Percentiles rank a stretch among this genome's conserved stretches.
phyloP scores from a whole-genome alignment of 108 stramenopile genomes.

The Thalassiosira profunda region DNA sequence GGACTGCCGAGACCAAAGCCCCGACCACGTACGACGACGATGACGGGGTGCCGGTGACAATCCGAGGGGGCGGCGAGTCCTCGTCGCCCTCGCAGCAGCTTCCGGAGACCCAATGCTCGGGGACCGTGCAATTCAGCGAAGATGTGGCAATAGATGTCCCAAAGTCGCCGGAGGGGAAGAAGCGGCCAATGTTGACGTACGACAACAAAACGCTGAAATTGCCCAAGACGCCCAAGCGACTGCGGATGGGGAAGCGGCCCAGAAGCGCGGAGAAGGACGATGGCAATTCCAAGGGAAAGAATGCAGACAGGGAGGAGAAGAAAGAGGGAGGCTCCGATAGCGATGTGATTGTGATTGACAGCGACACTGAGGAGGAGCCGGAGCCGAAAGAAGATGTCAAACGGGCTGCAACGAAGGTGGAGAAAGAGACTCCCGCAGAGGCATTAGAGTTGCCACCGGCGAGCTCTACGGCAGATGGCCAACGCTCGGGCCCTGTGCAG shows the following conservation, averaged over 20 bases:
- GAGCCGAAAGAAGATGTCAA: no score
- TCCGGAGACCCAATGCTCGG: not conserved
- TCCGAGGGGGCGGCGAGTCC: constrained; percentile 1
- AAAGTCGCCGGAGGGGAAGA: not conserved
- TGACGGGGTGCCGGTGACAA: not conserved
- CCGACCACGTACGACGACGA: not conserved
- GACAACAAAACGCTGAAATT: not conserved
- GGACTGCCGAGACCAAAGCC: not conserved
- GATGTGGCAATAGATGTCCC: not conserved
- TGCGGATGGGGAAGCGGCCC: not conserved
- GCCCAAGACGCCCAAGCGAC: constrained; percentile 11
- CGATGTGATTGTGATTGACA: constrained; percentile 14
- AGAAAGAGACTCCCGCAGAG: no score
- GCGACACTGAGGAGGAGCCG: constrained; percentile 23
- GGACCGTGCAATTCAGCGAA: no score
- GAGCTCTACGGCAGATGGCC: no score
- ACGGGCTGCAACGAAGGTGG: no score
- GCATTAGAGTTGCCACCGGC: no score
- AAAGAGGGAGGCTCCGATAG: constrained; percentile 1
- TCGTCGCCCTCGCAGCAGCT: not conserved
- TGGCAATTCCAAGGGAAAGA: not conserved
- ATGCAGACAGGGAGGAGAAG: not conserved
- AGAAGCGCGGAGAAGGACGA: constrained; percentile 5
- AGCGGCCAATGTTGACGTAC: constrained; percentile 1
- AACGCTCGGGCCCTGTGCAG: no score